Base-by-base conservation (phyloP, 2,329 filamentous ascomycete genomes). In the Graphilbum sp. region DNA sequence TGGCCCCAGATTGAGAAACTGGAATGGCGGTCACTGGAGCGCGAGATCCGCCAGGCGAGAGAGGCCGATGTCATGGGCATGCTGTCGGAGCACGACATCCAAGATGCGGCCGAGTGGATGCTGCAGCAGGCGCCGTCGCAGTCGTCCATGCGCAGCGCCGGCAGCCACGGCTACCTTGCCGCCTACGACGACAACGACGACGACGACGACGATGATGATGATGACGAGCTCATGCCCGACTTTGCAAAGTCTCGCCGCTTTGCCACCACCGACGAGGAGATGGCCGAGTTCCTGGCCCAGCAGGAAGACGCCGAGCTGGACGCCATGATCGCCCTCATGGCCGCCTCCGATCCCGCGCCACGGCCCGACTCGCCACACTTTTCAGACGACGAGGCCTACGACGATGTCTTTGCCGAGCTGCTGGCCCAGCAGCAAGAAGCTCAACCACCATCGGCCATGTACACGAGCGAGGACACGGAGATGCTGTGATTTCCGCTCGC, bases 361-460 rank as follows among this genome's bases (percentile, higher is more conserved):
- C 49, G 52, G 27, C 47, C 29, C 27, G 44, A 5, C 5, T 29
- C 29, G 18, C 15, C 21, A 15, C 47, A 50, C 1, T 52, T 62
- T 24, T 64, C 59, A 1, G 72, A 76, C 37, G 71, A 75, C 34
- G 67, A 67, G 13, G 72, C 75, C 32, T 78, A 75, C 47, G 73
- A 78, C 45, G 57, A 64, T 34, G 54, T 77, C 10, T 78, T 94
- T 52, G 69, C 72, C 60, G 74, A 83, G 46, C 52, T 82, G 29
- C 54, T 73, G 36, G 62, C 67, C n/a, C 56, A 64, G 43, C 59
- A 66, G 16, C 30, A 16, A 32, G 30, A 5, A 7, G 16, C 5
- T 8, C 5, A 32, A 18, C 30, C 30, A 6, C 27, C 27, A n/a
- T 29, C 27, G 41, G 45, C 37, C 36, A 21, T 42, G 41, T 46